phyloP scores from a whole-genome alignment of 305 asterid genomes.

The Solanum chacoense region DNA sequence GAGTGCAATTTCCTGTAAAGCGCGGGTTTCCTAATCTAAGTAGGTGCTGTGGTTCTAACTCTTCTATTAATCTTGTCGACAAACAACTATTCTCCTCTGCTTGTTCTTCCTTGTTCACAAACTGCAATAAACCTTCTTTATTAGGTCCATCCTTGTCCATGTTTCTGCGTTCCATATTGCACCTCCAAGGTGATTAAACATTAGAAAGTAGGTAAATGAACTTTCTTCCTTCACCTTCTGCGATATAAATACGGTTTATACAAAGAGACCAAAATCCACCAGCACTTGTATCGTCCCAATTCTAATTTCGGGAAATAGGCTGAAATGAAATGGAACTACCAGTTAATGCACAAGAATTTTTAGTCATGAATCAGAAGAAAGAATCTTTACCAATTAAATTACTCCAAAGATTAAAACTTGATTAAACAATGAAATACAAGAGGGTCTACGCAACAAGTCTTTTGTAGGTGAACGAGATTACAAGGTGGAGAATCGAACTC shows the following conservation, averaged over 20 bases:
- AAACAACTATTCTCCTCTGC: slow-evolving; percentile 20
- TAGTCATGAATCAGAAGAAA: not conserved
- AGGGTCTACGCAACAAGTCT: not conserved
- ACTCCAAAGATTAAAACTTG: not conserved
- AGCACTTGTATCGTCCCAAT: not conserved
- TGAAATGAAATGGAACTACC: not conserved
- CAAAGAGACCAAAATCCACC: not conserved
- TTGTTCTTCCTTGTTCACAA: slow-evolving; percentile 21
- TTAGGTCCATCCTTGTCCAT: slow-evolving; percentile 22
- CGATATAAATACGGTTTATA: not conserved
- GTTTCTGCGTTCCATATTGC: slow-evolving; percentile 22
- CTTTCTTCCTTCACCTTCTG: slow-evolving; percentile 1
- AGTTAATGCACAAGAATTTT: not conserved
- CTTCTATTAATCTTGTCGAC: slow-evolving; percentile 13
- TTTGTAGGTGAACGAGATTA: not conserved
- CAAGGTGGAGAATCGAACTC: not conserved
- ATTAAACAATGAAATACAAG: not conserved
- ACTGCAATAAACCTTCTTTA: slow-evolving; percentile 16
- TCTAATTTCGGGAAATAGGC: not conserved
- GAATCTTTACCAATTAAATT: not conserved
- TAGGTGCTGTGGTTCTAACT: slow-evolving; percentile 16
- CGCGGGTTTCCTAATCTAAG: slow-evolving; percentile 28
- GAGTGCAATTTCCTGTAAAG: slow-evolving; percentile 19
- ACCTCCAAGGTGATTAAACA: slow-evolving; percentile 18
- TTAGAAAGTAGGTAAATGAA: slow-evolving; percentile 13